Evolutionary conservation across 768 basidiomycete genomes (phyloP).

Genomic region (Suillus plorans): DNA sequence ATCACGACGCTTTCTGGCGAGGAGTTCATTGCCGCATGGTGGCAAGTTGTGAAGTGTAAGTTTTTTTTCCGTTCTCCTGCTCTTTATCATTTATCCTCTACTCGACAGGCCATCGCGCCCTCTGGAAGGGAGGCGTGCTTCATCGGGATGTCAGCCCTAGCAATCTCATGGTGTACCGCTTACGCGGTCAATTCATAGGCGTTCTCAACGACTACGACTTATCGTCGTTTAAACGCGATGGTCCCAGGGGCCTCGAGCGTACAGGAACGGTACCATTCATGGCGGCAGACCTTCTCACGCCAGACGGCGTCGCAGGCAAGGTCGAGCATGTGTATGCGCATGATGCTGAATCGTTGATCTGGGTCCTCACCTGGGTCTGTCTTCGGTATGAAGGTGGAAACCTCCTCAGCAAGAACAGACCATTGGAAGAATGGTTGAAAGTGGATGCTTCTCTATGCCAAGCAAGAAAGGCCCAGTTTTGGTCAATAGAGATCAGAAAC

Average conservation of each 20-base stretch:
- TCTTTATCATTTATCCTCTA: neutral
- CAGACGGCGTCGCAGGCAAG: neutral
- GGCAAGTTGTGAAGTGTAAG: slow-evolving; percentile 4
- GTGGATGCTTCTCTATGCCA: no score
- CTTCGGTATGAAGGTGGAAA: no score
- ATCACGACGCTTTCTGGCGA: neutral
- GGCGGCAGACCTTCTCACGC: slow-evolving; percentile 3
- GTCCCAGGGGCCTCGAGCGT: slow-evolving; percentile 1
- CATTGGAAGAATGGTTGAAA: no score
- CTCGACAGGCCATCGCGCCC: slow-evolving; percentile 7
- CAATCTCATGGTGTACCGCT: neutral
- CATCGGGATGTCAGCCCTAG: neutral
- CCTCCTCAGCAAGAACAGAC: no score
- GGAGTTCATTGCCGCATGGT: slow-evolving; percentile 3
- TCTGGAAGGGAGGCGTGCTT: neutral
- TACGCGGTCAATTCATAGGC: no score
- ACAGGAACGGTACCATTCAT: slow-evolving; percentile 16
- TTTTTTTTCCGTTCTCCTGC: neutral
- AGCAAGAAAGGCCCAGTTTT: no score
- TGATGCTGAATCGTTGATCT: no score
- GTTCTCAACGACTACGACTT: slow-evolving; percentile 10
- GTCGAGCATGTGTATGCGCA: neutral
- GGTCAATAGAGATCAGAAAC: no score
- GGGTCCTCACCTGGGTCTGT: no score
- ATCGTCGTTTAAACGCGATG: neutral